Evolutionary conservation across 257 asterid genomes (phyloP), one percentile per base, ranked within the genome.

Genomic region (Mitragyna speciosa): DNA sequence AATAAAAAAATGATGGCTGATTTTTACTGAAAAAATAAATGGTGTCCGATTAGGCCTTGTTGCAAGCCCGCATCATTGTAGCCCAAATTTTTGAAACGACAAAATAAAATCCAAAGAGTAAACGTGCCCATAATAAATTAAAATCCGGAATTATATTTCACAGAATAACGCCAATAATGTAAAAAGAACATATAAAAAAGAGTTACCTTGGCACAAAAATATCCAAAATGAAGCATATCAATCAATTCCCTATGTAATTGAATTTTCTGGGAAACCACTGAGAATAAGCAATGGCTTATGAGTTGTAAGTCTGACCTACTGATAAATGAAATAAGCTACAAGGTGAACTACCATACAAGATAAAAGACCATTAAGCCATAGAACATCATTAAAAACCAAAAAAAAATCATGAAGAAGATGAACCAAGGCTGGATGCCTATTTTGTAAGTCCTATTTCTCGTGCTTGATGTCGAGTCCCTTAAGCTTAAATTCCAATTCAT

Each of bases 391-490:
- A 54, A 54, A 63, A 78, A 20, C 12, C 10, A 0, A 1, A 5
- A 3, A 54, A 56, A 22, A 9, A 1, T 36, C 41, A 66, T 24
- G 49, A 76, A 26, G 28, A 48, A 22, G 17, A 59, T 20, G 16
- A 65, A 73, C 33, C 54, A 65, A 70, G 17, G 69, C n/a, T 16
- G 72, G 61, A 8, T 45, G 49, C 72, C 49, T 58, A 24, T 41
- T 15, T 22, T 43, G 69, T 24, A 30, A 17, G 17, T 61, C 63
- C 76, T 73, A 90, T 67, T 87, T 89, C 73, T 87, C 91, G 54
- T 91, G 93, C 83, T 93, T 90, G 84, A 95, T 90, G 33, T 92
- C 94, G 12, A 93, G 97, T 67, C 91, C 91, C 93, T 90, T 90
- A 48, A 95, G 98, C 80, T 82, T 92, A 61, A 85, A 83, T 78